phyloP scores from a whole-genome alignment of 345 rosid species.

The Boechera stricta region DNA sequence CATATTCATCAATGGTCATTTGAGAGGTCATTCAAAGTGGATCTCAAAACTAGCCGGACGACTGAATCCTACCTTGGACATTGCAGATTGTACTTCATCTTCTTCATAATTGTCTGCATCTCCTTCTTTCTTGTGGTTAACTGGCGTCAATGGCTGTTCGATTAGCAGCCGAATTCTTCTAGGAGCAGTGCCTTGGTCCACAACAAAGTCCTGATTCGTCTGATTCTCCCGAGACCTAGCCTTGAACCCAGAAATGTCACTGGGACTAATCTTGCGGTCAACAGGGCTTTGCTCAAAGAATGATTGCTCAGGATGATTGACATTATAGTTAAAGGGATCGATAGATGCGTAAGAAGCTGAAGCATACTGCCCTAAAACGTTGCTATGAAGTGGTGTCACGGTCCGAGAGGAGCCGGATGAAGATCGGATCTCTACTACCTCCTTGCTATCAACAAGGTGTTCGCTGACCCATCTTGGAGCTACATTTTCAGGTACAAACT shows the following conservation, averaged over 20 bases:
- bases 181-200: constrained; percentile 67
- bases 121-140: constrained; percentile 24
- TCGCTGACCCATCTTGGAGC: constrained; percentile 40
- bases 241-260: constrained; percentile 53
- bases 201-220: constrained; percentile 38
- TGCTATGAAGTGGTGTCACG: constrained; percentile 37
- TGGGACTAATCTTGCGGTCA: constrained; percentile 35
- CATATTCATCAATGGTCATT: constrained; percentile 29
- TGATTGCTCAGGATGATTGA: constrained; percentile 46
- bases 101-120: constrained; percentile 33
- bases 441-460: constrained; percentile 44
- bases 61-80: constrained; percentile 38
- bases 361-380: constrained; percentile 46
- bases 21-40: neutral
- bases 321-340: constrained; percentile 47
- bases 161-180: constrained; percentile 62
- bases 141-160: neutral
- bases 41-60: neutral
- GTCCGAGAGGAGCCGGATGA: constrained; percentile 45
- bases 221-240: constrained; percentile 55
- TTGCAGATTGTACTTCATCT: constrained; percentile 46
- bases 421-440: constrained; percentile 47
- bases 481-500: constrained; percentile 38
- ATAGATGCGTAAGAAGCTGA: constrained; percentile 46
- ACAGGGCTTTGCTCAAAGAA: constrained; percentile 44